Base-by-base conservation (phyloP, 2,329 filamentous ascomycete genomes). In the Xylaria sp. region DNA sequence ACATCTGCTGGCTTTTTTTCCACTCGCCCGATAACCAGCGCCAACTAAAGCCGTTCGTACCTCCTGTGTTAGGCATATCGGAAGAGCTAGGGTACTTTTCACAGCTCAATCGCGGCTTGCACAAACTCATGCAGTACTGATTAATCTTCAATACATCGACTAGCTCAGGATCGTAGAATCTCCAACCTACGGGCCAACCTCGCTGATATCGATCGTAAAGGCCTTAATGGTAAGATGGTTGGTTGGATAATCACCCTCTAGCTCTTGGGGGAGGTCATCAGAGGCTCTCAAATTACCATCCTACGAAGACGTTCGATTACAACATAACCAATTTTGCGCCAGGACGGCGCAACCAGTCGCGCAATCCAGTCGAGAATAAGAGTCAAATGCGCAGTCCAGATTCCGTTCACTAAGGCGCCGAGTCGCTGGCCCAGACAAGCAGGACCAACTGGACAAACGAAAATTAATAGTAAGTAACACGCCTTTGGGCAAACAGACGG, bases 331-430 rank as follows among this genome's bases (percentile, higher is more conserved):
- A 15, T 39, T 23, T 70, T 70, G 46, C 41, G 58, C 64, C 62
- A 57, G 0, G 5, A n/a, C 1, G 70, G 58, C 41, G 28, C 9
- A 25, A 68, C 13, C 65, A 6, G n/a, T 1, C 67, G 58, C 41
- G 28, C 9, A 25, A 68, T 9, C 65, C 50, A 65, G 59, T 72
- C 67, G 13, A 68, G 48, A 55, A 70, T 58, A 41, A 65, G 46
- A 12, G 67, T 61, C 12, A 48, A 6, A 18, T 2, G 39, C 10
- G 67, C 67, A 9, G 9, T 54, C 9, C 57, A 3, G 13, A 50
- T n/a, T 6, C 67, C 67, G n/a, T 67, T 70, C 52, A 15, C 8
- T 18, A 57, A 1, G 6, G 39, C 51, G 20, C 64, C 54, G 8
- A 69, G 13, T 13, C 65, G 67, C 41, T 57, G n/a, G 34, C 64